These are phyloP conservation scores for Haplographium delicatum DNA, from an alignment of 495 filamentous ascomycete species.

Conservation along the genomic window DNA sequence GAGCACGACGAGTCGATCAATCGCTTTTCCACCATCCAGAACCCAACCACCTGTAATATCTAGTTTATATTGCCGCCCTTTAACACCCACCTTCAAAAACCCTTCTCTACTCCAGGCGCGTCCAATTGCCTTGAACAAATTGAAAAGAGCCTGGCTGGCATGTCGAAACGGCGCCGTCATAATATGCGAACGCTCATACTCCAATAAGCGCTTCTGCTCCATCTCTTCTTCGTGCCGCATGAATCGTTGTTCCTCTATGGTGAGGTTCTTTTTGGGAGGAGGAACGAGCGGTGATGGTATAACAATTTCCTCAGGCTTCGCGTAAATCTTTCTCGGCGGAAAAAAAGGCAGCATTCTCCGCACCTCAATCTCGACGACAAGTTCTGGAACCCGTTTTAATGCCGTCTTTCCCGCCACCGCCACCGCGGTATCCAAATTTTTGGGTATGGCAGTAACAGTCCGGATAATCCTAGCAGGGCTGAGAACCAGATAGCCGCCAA, in stretches of 20 bases:
- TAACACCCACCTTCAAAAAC: slow-evolving; percentile 30
- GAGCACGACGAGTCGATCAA: slow-evolving; percentile 41
- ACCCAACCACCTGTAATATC: slow-evolving; percentile 45
- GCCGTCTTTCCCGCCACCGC: neutral
- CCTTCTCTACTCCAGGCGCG: slow-evolving; percentile 42
- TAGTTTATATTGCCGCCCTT: slow-evolving; percentile 35
- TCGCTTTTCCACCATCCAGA: slow-evolving; percentile 43
- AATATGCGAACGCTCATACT: slow-evolving; percentile 39
- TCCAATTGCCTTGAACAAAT: slow-evolving; percentile 29
- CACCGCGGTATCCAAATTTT: neutral
- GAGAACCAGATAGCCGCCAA: slow-evolving; percentile 43
- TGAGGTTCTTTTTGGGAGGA: neutral
- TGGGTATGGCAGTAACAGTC: slow-evolving; percentile 31
- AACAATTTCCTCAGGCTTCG: slow-evolving; percentile 14
- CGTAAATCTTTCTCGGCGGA: slow-evolving; percentile 19
- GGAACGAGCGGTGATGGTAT: slow-evolving; percentile 1
- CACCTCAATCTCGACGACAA: slow-evolving; percentile 25
- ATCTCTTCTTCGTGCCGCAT: slow-evolving; percentile 28
- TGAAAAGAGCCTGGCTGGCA: slow-evolving; percentile 25
- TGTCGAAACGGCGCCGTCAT: slow-evolving; percentile 48
- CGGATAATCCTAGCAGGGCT: slow-evolving; percentile 36
- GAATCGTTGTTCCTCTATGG: slow-evolving; percentile 14
- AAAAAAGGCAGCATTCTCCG: slow-evolving; percentile 24
- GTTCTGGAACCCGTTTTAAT: neutral
- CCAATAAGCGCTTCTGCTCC: slow-evolving; percentile 17